Conservation (phyloP, 108 stramenopile genomes). For the Cyclotella baltica region DNA sequence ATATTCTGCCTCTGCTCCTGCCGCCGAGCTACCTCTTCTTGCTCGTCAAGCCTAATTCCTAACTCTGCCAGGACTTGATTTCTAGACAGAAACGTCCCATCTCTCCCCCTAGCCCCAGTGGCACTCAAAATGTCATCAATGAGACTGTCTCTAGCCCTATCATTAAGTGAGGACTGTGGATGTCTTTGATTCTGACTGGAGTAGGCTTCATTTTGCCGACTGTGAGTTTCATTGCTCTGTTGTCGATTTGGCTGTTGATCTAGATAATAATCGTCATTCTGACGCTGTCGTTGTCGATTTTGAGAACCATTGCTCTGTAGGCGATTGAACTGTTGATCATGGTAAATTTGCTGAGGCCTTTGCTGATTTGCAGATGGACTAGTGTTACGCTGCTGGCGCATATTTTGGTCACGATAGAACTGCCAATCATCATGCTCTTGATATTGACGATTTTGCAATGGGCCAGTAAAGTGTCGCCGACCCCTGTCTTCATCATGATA, state of each 20-base stretch:
- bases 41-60: background rate
- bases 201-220: no score
- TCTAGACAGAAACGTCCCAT: background rate
- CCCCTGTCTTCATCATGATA: no score
- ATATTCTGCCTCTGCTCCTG: background rate
- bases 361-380: background rate
- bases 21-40: background rate
- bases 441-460: no score
- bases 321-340: background rate
- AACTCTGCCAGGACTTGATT: constrained; percentile 2
- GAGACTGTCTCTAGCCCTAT: background rate
- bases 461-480: no score
- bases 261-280: background rate
- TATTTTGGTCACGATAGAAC: background rate
- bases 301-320: background rate
- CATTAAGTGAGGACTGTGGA: background rate
- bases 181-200: background rate
- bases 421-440: background rate
- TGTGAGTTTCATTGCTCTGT: no score
- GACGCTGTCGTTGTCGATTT: background rate
- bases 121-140: constrained; percentile 1
- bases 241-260: no score
- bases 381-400: no score
- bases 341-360: background rate
- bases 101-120: background rate